Base-by-base conservation (phyloP, 2,329 filamentous ascomycete species). In the Chalaropsis thielavioides region DNA sequence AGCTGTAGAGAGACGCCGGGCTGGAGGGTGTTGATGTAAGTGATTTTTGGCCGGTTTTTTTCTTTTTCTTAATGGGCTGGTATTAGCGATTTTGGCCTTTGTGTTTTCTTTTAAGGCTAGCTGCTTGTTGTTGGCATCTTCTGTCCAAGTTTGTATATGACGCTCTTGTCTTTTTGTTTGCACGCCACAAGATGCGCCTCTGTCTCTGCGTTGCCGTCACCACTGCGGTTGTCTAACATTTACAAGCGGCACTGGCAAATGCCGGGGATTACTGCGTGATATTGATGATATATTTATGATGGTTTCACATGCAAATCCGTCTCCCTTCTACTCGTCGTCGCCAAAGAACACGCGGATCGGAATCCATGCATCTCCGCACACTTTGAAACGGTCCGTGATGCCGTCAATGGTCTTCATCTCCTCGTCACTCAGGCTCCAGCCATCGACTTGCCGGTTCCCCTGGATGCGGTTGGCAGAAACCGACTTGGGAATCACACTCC, bases 401-500 rank as follows among this genome's bases (percentile, higher is more conserved):
- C 76, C 81, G 71, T 84, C 83, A 61, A 95, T 79, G 74, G 82
- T 78, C 70, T 81, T 79, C 62, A 92, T 74, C 77, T 95, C 90
- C 59, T 89, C 88, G 2, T 81, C 80, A 2, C 82, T 86, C 74
- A 95, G 76, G 67, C 83, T 78, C 84, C 85, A 92, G 63, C 86
- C 88, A 74, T 91, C 83, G 63, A 89, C 72, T 49, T 87, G 82
- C 70, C 85, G 89, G 80, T 95, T 95, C 68, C 78, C 82, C 75
- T 88, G 79, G 71, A 95, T 91, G 51, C 90, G 83, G 63, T 79
- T 79, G 69, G 84, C 81, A 69, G 83, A 91, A 66, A 92, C 87
- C 63, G 83, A 88, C 81, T 95, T 95, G 71, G 90, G 90, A 71
- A 95, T 90, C 63, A 95, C 89, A 69, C 84, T 88, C 79, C 86